Evolutionary conservation across 2,329 filamentous ascomycete genomes (phyloP).

Genomic region (Fusarium udum): DNA sequence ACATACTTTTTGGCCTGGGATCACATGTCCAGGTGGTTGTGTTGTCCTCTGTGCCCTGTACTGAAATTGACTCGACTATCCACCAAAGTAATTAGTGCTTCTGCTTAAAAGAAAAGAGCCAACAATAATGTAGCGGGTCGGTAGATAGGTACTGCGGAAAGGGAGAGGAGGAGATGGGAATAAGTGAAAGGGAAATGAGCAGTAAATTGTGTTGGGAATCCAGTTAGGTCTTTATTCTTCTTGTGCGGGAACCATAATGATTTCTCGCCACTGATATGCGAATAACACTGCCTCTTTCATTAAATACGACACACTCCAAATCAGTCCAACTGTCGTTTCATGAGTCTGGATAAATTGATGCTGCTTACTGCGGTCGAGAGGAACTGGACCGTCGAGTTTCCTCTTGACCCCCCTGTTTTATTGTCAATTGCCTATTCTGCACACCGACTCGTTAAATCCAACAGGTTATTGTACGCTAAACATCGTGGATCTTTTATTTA

Average conservation of each 20-base stretch:
- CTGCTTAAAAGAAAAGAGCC: conserved; percentile 11
- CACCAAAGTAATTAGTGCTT: conserved; percentile 22
- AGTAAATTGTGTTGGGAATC: conserved; percentile 26
- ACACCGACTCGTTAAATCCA: conserved; percentile 28
- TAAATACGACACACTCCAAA: neutral
- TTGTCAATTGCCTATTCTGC: conserved; percentile 22
- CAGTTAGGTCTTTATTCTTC: conserved; percentile 3
- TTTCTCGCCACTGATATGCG: conserved; percentile 18
- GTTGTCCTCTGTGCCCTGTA: neutral
- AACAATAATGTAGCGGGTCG: neutral
- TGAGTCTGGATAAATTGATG: neutral
- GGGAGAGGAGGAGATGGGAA: neutral
- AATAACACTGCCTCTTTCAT: conserved; percentile 13
- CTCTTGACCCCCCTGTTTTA: conserved; percentile 1
- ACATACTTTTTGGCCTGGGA: neutral
- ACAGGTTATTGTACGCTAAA: conserved; percentile 3
- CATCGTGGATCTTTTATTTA: neutral
- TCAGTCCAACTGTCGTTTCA: neutral
- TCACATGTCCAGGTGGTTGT: conserved; percentile 25
- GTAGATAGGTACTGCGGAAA: neutral
- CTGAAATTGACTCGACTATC: neutral
- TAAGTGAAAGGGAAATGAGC: conserved; percentile 8
- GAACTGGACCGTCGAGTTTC: neutral
- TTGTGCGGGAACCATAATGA: neutral
- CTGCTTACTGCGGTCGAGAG: neutral